Percentiles rank a stretch among this genome's conserved stretches.
Conservation (phyloP, 2,329 filamentous ascomycete species). For the Botrytis hyacinthi region DNA sequence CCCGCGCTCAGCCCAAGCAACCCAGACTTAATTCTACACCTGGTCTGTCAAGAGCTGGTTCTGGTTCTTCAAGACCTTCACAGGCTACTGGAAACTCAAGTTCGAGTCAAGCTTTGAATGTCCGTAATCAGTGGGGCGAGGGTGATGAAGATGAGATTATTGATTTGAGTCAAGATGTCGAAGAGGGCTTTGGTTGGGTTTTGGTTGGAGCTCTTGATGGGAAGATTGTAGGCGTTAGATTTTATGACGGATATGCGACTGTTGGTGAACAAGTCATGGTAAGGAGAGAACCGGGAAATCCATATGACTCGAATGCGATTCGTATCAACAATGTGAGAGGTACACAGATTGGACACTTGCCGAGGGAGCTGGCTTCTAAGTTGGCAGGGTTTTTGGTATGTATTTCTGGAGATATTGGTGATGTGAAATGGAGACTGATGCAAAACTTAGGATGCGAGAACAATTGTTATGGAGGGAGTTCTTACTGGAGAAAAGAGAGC, state of each 20-base stretch:
- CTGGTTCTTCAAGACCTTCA: constrained; percentile 18
- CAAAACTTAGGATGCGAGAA: constrained; percentile 49
- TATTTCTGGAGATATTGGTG: constrained; percentile 23
- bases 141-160: constrained; percentile 35
- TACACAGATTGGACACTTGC: constrained; percentile 76
- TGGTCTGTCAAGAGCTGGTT: constrained; percentile 11
- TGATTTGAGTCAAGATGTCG: constrained; percentile 36
- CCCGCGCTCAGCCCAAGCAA: constrained; percentile 32
- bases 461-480: constrained; percentile 65
- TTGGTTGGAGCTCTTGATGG: constrained; percentile 40
- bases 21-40: constrained; percentile 23
- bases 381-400: constrained; percentile 69
- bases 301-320: constrained; percentile 74
- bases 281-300: constrained; percentile 64
- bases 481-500: constrained; percentile 63
- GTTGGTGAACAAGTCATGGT: constrained; percentile 62
- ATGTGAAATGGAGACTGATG: constrained; percentile 16
- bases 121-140: constrained; percentile 28
- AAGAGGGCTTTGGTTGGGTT: constrained; percentile 36
- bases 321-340: constrained; percentile 74
- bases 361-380: constrained; percentile 64
- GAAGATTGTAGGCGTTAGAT: constrained; percentile 53
- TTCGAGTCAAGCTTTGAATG: constrained; percentile 28
- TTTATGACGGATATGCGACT: constrained; percentile 62
- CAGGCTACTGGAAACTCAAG: not conserved